A percentile compares a stretch with the other conserved stretches of the same genome.
These are phyloP conservation scores for Nannochloris sp. DNA, from an alignment of 139 green algal species.

Conservation along the genomic window DNA sequence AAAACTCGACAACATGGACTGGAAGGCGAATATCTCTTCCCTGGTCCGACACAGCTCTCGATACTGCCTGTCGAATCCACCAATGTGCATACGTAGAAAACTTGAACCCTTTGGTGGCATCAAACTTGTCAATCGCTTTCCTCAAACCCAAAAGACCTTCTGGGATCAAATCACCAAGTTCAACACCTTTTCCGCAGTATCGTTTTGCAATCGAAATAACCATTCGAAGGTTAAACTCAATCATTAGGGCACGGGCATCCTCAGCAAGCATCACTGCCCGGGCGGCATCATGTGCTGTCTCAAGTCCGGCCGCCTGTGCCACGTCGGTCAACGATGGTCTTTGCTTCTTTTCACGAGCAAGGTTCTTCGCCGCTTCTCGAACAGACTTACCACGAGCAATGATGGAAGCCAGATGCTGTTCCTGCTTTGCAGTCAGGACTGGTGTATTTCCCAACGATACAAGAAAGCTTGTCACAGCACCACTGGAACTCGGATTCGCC, in stretches of 20 bases:
- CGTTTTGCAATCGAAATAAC: constrained; percentile 25
- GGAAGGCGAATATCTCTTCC: constrained; percentile 48
- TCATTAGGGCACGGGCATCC: constrained; percentile 24
- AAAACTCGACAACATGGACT: constrained; percentile 33
- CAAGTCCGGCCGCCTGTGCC: constrained; percentile 11
- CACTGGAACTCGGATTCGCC: background rate
- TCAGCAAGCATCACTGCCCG: constrained; percentile 7
- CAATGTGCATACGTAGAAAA: constrained; percentile 81
- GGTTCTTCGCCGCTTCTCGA: background rate
- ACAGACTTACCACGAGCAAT: constrained; percentile 9
- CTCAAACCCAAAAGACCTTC: constrained; percentile 49
- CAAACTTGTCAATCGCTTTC: constrained; percentile 60
- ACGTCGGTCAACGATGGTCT: constrained; percentile 1
- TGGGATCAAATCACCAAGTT: constrained; percentile 20
- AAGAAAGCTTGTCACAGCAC: constrained; percentile 6
- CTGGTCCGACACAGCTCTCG: constrained; percentile 61
- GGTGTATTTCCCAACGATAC: constrained; percentile 14
- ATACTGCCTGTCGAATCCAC: constrained; percentile 77
- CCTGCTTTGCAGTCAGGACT: constrained; percentile 15
- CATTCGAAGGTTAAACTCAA: constrained; percentile 29
- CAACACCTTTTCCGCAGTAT: constrained; percentile 14
- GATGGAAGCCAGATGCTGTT: constrained; percentile 15
- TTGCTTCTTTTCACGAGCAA: background rate
- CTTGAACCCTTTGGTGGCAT: constrained; percentile 61
- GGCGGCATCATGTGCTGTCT: background rate